phyloP scores from a whole-genome alignment of 2,329 filamentous ascomycete genomes.

The Xylaria sp. region DNA sequence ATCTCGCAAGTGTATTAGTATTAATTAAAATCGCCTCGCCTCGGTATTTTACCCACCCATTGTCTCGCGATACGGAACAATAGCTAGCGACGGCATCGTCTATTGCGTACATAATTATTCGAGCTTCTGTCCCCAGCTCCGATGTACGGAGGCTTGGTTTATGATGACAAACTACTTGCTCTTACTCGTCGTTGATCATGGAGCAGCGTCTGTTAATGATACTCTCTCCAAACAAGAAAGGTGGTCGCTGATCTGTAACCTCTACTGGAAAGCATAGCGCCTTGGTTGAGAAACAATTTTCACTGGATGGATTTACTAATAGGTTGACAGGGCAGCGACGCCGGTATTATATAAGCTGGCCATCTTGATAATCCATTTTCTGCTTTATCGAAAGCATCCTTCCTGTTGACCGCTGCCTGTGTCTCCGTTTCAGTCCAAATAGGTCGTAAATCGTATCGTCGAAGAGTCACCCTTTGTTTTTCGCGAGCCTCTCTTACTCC shows the following conservation, averaged over 20 bases:
- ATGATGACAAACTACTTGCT: not conserved
- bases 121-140: not conserved
- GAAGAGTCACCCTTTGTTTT: conserved; percentile 28
- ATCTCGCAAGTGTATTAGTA: no score
- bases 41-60: conserved; percentile 12
- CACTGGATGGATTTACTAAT: conserved; percentile 16
- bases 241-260: not conserved
- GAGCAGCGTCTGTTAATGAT: not conserved
- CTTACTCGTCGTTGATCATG: not conserved
- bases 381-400: conserved; percentile 25
- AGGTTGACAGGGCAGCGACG: conserved; percentile 23
- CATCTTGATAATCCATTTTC: conserved; percentile 35
- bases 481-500: conserved; percentile 32
- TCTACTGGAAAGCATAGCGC: conserved; percentile 14
- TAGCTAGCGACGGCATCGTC: conserved; percentile 18
- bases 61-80: conserved; percentile 28
- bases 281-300: not conserved
- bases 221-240: not conserved
- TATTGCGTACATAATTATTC: conserved; percentile 14
- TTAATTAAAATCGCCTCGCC: no score
- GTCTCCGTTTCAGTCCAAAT: conserved; percentile 32
- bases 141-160: not conserved
- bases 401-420: conserved; percentile 14
- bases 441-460: conserved; percentile 35
- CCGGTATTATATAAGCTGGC: conserved; percentile 20